Conservation (phyloP, 2,329 filamentous ascomycete genomes). For the Fonsecaea pedrosoi region DNA sequence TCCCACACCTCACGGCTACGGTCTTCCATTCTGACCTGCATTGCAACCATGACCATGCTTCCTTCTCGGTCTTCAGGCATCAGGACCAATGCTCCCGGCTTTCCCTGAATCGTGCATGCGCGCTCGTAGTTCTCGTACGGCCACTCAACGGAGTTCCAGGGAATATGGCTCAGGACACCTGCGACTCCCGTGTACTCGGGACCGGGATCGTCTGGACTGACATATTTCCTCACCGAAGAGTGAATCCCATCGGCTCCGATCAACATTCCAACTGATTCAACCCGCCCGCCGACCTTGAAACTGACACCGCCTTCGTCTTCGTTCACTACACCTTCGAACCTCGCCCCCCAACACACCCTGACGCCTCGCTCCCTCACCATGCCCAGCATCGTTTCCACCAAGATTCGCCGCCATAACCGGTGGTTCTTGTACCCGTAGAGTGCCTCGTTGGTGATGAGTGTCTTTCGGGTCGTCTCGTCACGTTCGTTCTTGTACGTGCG, state of each 20-base stretch:
- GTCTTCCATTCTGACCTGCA: slow-evolving; percentile 44
- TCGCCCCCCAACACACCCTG: slow-evolving; percentile 56
- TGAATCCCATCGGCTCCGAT: slow-evolving; percentile 68
- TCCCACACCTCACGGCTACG: slow-evolving; percentile 45
- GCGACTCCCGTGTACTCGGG: slow-evolving; percentile 60
- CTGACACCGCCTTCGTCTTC: slow-evolving; percentile 50
- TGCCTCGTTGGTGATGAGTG: slow-evolving; percentile 50
- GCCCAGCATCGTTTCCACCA: slow-evolving; percentile 58
- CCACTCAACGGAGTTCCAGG: slow-evolving; percentile 27
- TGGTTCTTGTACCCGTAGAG: slow-evolving; percentile 62
- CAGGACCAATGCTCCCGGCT: slow-evolving; percentile 48
- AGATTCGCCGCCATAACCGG: slow-evolving; percentile 60
- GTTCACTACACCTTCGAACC: slow-evolving; percentile 57
- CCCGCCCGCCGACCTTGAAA: slow-evolving; percentile 56
- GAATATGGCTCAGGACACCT: slow-evolving; percentile 47
- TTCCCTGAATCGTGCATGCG: slow-evolving; percentile 46
- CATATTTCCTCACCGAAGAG: slow-evolving; percentile 59
- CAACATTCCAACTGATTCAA: slow-evolving; percentile 52
- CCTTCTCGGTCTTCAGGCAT: slow-evolving; percentile 47
- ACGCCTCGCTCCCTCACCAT: slow-evolving; percentile 52
- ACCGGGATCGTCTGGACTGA: slow-evolving; percentile 54
- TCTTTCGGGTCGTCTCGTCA: slow-evolving; percentile 28
- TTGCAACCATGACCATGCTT: slow-evolving; percentile 46
- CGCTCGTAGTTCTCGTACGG: slow-evolving; percentile 37
- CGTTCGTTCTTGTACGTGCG: slow-evolving; percentile 45